phyloP scores from a whole-genome alignment of 2,329 filamentous ascomycete genomes.

The Fusarium torulosum region DNA sequence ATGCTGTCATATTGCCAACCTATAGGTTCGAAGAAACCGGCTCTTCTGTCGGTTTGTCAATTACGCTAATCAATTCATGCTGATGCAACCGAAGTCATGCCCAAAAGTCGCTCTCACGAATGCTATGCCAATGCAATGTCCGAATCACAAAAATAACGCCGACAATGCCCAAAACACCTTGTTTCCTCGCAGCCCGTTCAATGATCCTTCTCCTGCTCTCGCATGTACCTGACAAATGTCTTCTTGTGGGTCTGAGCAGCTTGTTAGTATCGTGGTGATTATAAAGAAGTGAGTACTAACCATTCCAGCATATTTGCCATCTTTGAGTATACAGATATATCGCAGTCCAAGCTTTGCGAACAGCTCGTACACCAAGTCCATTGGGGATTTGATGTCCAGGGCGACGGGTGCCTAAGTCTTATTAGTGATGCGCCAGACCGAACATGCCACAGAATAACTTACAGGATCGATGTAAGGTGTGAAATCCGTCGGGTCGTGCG shows the following conservation, averaged over 20 bases:
- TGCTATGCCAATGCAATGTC: conserved; percentile 34
- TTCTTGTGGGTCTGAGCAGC: conserved; percentile 86
- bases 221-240: conserved; percentile 93
- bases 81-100: conserved; percentile 18
- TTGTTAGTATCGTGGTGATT: conserved; percentile 24
- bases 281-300: conserved; percentile 64
- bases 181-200: conserved; percentile 16
- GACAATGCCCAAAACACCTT: conserved; percentile 18
- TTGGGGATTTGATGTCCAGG: conserved; percentile 87
- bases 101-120: conserved; percentile 29
- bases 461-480: conserved; percentile 91
- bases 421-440: conserved; percentile 26
- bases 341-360: conserved; percentile 94
- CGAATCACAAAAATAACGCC: conserved; percentile 24
- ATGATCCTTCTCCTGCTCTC: conserved; percentile 76
- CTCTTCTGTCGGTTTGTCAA: conserved; percentile 15
- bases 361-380: conserved; percentile 96
- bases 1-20: conserved; percentile 12
- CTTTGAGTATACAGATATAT: conserved; percentile 88
- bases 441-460: conserved; percentile 49
- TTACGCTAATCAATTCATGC: conserved; percentile 6
- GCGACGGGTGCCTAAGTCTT: conserved; percentile 79
- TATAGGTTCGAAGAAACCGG: background rate
- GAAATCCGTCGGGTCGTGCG: conserved; percentile 82
- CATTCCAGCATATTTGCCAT: conserved; percentile 89